These are phyloP conservation scores for Raffaelea arxii DNA, from an alignment of 2,329 filamentous ascomycete genomes.

Conservation along the genomic window DNA sequence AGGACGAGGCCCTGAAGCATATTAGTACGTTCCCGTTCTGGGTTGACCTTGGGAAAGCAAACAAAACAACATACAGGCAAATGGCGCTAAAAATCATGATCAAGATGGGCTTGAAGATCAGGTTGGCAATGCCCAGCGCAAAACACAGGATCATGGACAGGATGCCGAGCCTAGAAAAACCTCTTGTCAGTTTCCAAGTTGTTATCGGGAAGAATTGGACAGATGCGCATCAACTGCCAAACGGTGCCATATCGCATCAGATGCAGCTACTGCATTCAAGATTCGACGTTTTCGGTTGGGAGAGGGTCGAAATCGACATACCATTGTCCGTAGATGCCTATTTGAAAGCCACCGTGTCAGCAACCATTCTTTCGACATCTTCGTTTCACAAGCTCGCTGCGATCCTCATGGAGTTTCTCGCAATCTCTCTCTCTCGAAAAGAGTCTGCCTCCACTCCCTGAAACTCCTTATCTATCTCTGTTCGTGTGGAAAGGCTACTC, in stretches of 20 bases:
- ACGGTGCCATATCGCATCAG: not conserved
- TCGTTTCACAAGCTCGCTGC: not conserved
- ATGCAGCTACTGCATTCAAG: not conserved
- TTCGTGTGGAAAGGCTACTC: conserved; percentile 17
- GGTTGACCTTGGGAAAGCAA: not conserved
- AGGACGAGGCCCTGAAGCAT: conserved; percentile 55
- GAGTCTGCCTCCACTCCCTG: not conserved
- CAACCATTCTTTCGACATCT: not conserved
- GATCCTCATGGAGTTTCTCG: not conserved
- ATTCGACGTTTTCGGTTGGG: not conserved
- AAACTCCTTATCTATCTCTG: no score
- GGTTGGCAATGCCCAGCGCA: conserved; percentile 58
- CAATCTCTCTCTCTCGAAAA: conserved; percentile 3
- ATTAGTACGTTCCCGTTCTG: no score
- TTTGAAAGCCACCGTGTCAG: conserved; percentile 10
- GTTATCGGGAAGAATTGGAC: no score
- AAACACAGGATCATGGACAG: conserved; percentile 63
- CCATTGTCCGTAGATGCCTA: conserved; percentile 71
- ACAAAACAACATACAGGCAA: conserved; percentile 37
- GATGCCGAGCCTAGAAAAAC: conserved; percentile 60
- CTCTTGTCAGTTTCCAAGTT: no score
- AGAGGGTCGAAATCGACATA: conserved; percentile 29
- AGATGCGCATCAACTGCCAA: no score
- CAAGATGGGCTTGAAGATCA: conserved; percentile 44
- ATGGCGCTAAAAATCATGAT: conserved; percentile 44